Percentiles rank a stretch among this genome's conserved stretches.
phyloP scores from a whole-genome alignment of 2,329 filamentous ascomycete genomes.

The Sclerotinia spermophila region DNA sequence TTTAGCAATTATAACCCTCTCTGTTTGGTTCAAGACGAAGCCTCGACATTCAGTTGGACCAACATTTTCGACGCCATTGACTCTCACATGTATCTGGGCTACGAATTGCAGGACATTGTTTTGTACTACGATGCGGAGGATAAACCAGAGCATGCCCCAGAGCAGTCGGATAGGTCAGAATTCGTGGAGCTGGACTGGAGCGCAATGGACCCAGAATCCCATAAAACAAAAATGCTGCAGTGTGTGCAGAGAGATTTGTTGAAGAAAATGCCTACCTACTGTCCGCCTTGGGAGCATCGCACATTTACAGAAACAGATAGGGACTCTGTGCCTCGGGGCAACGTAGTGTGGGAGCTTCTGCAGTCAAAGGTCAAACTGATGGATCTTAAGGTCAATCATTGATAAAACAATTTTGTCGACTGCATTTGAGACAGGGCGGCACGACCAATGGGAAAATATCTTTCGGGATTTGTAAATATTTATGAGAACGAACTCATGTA shows the following conservation, averaged over 20 bases:
- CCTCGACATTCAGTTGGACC: not conserved
- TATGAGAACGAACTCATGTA: not conserved
- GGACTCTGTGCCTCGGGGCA: not conserved
- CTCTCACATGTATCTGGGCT: not conserved
- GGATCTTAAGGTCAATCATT: not conserved
- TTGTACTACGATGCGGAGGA: slow-evolving; percentile 11
- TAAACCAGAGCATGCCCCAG: not conserved
- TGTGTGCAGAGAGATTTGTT: slow-evolving; percentile 11
- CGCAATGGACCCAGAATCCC: slow-evolving; percentile 11
- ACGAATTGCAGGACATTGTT: slow-evolving; percentile 4
- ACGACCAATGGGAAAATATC: not conserved
- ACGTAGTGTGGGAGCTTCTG: not conserved
- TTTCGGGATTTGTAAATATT: not conserved
- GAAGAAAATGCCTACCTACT: not conserved
- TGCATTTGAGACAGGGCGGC: too few relatives aligned
- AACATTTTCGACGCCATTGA: slow-evolving; percentile 8
- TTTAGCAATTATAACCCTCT: not conserved
- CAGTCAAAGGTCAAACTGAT: slow-evolving; percentile 17
- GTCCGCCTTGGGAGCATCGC: not conserved
- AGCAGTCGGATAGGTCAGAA: not conserved
- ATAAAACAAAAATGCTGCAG: slow-evolving; percentile 5
- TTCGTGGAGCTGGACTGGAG: slow-evolving; percentile 17
- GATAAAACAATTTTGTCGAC: not conserved
- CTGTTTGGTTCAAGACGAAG: not conserved
- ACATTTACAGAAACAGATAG: not conserved